A percentile compares a stretch with the other conserved stretches of the same genome.
These are phyloP conservation scores for Hortaea sp. DNA, from an alignment of 2,329 filamentous ascomycete species.

Conservation along the genomic window DNA sequence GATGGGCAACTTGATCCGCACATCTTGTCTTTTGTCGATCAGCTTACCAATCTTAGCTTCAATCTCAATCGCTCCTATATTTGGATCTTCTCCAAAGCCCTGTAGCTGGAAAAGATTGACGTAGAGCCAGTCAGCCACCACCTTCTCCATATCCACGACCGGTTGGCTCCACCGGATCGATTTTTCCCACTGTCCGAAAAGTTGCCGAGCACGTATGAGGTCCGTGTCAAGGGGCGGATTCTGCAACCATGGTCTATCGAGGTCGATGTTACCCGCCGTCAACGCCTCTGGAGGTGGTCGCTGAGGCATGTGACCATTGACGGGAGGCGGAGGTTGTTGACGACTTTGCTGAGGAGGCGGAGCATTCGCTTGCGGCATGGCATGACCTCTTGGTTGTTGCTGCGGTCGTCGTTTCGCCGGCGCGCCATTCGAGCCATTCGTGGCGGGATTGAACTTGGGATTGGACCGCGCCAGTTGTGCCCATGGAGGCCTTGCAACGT, in stretches of 20 bases:
- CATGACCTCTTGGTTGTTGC: background rate
- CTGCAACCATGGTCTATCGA: constrained; percentile 6
- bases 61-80: constrained; percentile 72
- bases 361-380: background rate
- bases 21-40: constrained; percentile 60
- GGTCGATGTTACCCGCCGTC: background rate
- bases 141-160: constrained; percentile 13
- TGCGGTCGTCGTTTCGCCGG: background rate
- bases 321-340: background rate
- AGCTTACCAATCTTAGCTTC: constrained; percentile 87
- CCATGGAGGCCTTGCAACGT: constrained; percentile 24
- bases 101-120: constrained; percentile 19
- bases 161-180: constrained; percentile 18
- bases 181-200: constrained; percentile 23
- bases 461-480: constrained; percentile 21
- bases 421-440: constrained; percentile 3
- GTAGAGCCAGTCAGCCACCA: constrained; percentile 20
- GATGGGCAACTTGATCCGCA: constrained; percentile 58
- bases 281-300: background rate
- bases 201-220: constrained; percentile 13
- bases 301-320: constrained; percentile 1
- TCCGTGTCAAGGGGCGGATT: constrained; percentile 16
- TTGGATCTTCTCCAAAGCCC: constrained; percentile 48
- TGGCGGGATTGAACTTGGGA: constrained; percentile 11
- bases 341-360: background rate